Conservation (phyloP, 2,329 filamentous ascomycete genomes). For the Aspergillus sp. region DNA sequence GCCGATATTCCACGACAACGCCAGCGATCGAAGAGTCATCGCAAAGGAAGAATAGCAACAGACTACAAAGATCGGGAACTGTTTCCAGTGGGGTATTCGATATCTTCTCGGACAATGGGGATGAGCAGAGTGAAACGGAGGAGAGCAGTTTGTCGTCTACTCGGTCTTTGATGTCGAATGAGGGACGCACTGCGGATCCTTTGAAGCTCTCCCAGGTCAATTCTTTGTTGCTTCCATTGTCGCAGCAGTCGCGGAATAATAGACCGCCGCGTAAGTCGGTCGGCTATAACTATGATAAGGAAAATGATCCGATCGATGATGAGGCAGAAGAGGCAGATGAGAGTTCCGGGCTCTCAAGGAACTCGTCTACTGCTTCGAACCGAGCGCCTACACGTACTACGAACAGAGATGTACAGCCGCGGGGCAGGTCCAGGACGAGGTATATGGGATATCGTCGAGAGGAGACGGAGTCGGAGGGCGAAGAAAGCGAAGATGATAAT, state of each 20-base stretch:
- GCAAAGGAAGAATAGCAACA: slow-evolving; percentile 8
- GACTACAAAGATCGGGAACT: slow-evolving; percentile 23
- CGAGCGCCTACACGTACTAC: slow-evolving; percentile 24
- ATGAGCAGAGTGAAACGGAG: slow-evolving; percentile 22
- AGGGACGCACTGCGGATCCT: slow-evolving; percentile 28
- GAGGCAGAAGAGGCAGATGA: slow-evolving; percentile 19
- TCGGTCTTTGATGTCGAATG: slow-evolving; percentile 7
- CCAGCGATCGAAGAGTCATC: slow-evolving; percentile 13
- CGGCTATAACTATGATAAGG: slow-evolving; percentile 37
- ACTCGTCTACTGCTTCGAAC: slow-evolving; percentile 22
- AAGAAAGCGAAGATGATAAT: slow-evolving; percentile 30
- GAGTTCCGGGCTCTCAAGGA: slow-evolving; percentile 19
- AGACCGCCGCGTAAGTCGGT: slow-evolving; percentile 29
- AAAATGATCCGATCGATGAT: slow-evolving; percentile 35
- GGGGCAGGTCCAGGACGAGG: slow-evolving; percentile 12
- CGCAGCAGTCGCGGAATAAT: slow-evolving; percentile 24
- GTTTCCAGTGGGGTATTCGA: slow-evolving; percentile 26
- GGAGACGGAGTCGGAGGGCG: slow-evolving; percentile 24
- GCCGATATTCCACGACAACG: slow-evolving; percentile 1
- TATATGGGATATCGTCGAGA: slow-evolving; percentile 22
- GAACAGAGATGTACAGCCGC: slow-evolving; percentile 10
- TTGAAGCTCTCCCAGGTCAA: slow-evolving; percentile 37
- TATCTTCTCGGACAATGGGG: slow-evolving; percentile 32
- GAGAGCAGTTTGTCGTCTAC: slow-evolving; percentile 11
- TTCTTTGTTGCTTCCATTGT: slow-evolving; percentile 34